Evolutionary conservation across 768 basidiomycete genomes (phyloP), one percentile per base, ranked within the genome.

Genomic region (Rhizopogon salebrosus): DNA sequence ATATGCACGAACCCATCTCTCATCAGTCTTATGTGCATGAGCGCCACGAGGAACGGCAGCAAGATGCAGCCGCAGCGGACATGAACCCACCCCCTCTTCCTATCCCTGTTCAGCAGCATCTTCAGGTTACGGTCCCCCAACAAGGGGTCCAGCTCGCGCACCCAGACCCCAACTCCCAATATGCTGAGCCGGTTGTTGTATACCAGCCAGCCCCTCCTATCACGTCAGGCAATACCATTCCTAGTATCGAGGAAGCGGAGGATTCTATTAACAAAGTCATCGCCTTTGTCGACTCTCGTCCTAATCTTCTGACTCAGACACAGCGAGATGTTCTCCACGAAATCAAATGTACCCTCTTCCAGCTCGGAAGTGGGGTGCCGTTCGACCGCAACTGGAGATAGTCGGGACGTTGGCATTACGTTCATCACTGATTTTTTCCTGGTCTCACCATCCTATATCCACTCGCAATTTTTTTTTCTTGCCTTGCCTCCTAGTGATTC

Each of bases 321-420:
- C 77, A 77, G 58, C 74, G 73, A 41, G 64, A 64, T 46, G 63
- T 62, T 24, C 77, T 85, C 39, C 56, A 64, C 18, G 70, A 74
- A 42, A 71, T 84, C 60, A 83, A 82, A 65, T 71, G 66, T 48
- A 75, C 75, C 18, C 70, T 85, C 52, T 82, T 83, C 61, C 78
- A 80, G 56, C 70, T 73, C 35, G 74, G 58, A 31, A 70, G 70
- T 18, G 67, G 69, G 13, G 67, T 71, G 14, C 70, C 53, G 60
- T 72, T 57, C 69, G 73, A 54, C 57, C 70, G 56, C 61, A 57
- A 67, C 6, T 61, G 64, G 42, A 65, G 67, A 55, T 70, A 11
- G 10, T 34, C 13, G 16, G 22, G 23, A 20, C 49, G 34, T 49
- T 6, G 31, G 40, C 42, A 11, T 37, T 18, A 41, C 16, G 41